Conservation (phyloP, 768 basidiomycete species). For the Auricularia sp. region DNA sequence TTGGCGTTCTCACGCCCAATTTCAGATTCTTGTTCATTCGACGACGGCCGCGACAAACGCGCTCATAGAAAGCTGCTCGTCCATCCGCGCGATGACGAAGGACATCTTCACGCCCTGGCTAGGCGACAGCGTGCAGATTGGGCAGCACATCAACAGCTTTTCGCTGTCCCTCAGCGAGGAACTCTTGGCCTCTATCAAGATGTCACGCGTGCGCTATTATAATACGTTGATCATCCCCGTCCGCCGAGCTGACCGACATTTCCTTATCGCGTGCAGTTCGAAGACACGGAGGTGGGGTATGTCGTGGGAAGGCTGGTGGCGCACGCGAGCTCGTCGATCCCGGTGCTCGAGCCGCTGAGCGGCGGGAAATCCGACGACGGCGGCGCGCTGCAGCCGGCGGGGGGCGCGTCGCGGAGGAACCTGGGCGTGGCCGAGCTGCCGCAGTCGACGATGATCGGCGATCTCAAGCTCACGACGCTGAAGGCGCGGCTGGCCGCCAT, state of each 20-base stretch:
- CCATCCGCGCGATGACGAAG: slow-evolving; percentile 82
- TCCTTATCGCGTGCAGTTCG: slow-evolving; percentile 51
- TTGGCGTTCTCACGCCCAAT: neutral
- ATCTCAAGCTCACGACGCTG: slow-evolving; percentile 82
- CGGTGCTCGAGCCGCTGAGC: slow-evolving; percentile 62
- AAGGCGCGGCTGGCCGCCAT: slow-evolving; percentile 68
- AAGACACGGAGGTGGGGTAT: slow-evolving; percentile 94
- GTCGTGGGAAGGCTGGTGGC: slow-evolving; percentile 80
- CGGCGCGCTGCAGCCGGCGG: slow-evolving; percentile 23
- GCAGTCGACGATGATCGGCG: slow-evolving; percentile 93
- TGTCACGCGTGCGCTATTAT: slow-evolving; percentile 64
- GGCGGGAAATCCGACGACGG: slow-evolving; percentile 10
- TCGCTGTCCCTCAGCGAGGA: slow-evolving; percentile 90
- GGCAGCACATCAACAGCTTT: slow-evolving; percentile 91
- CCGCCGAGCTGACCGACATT: neutral
- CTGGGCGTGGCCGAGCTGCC: slow-evolving; percentile 47
- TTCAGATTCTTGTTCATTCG: slow-evolving; percentile 83
- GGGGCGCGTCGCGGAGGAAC: slow-evolving; percentile 43
- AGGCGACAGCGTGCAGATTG: slow-evolving; percentile 79
- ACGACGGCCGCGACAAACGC: slow-evolving; percentile 52
- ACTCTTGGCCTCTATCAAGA: slow-evolving; percentile 63
- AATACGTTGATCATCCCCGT: neutral
- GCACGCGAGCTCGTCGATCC: slow-evolving; percentile 80
- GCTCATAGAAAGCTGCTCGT: slow-evolving; percentile 70
- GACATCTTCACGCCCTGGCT: slow-evolving; percentile 74